Percentiles rank a stretch among this genome's conserved stretches.
These are phyloP conservation scores for Hypoxylon sp. DNA, from an alignment of 2,329 filamentous ascomycete species.

Conservation along the genomic window DNA sequence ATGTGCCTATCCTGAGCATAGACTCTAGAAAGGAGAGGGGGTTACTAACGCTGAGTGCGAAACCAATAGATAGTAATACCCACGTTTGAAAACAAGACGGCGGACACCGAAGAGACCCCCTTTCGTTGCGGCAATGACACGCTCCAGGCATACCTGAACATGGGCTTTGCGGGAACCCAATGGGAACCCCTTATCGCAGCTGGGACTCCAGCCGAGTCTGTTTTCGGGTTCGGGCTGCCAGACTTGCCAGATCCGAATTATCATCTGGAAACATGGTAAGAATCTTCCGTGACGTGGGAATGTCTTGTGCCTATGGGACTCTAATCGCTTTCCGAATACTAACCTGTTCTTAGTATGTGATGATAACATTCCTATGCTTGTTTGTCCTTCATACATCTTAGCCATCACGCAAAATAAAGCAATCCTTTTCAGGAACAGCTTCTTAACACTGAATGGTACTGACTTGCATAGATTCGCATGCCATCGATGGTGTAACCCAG, in stretches of 20 bases:
- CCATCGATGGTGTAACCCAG: slow-evolving; percentile 28
- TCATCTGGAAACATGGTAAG: slow-evolving; percentile 33
- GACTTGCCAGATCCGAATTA: slow-evolving; percentile 36
- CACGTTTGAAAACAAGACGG: slow-evolving; percentile 13
- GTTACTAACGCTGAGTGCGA: not conserved
- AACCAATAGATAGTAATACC: slow-evolving; percentile 33
- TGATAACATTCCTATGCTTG: not conserved
- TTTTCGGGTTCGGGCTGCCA: slow-evolving; percentile 36
- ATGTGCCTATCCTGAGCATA: slow-evolving; percentile 6
- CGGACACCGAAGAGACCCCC: not conserved
- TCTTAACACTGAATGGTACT: too few species aligned
- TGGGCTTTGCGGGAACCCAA: slow-evolving; percentile 20
- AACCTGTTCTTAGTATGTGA: slow-evolving; percentile 12
- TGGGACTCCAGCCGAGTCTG: slow-evolving; percentile 36
- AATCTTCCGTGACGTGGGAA: not conserved
- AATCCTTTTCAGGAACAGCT: too few species aligned
- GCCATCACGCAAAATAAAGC: slow-evolving; percentile 3
- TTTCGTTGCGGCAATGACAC: slow-evolving; percentile 31
- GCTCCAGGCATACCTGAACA: slow-evolving; percentile 33
- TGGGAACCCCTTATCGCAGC: slow-evolving; percentile 37
- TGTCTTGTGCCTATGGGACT: too few species aligned
- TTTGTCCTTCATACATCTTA: not conserved
- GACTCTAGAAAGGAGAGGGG: not conserved
- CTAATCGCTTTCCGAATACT: not conserved
- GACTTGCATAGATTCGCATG: slow-evolving; percentile 34